Base-by-base conservation (phyloP, 441 rosid genomes). In the Omphalea diandra region DNA sequence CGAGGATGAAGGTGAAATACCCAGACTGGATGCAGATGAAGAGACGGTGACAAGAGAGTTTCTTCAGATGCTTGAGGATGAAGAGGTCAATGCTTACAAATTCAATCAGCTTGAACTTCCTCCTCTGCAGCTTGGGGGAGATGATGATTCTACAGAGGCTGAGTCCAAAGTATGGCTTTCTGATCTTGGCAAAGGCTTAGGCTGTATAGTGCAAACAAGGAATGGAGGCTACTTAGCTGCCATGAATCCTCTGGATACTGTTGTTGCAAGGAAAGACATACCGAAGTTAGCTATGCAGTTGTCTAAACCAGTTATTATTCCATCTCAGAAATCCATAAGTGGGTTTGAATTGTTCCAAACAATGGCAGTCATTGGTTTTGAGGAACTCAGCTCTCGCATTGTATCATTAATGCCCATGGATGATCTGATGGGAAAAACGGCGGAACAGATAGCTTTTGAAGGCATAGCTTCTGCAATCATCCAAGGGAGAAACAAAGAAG, bases 401-500 rank as follows among this genome's bases (percentile, higher is more conserved):
- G 29, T 77, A 53, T 83, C 86, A 0, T 62, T 80, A 35, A 87
- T 94, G 97, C 88, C 94, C 0, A 74, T 87, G 54, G 98, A 91
- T 35, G 98, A 94, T 70, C 80, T 94, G 35, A 78, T 81, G 32
- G 98, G 96, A 8, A 94, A 94, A 79, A 90, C 97, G 10, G 98
- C 96, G 2, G 97, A 94, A 38, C 98, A 91, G 81, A 84, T 94
- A 67, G 98, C 98, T 63, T 94, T 94, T 32, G 98, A 94, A 77
- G 98, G 98, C 46, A 86, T 94, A 56, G 97, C 98, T 24, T 91
- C 95, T 6, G 93, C 94, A 9, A 88, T 94, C 83, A 90, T 94
- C 73, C 95, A 91, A 58, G 97, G 96, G 40, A 85, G 98, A 79
- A 90, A 83, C 80, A 94, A 86, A 78, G 97, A 94, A 79, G 88